Conservation (phyloP, 2,329 filamentous ascomycete genomes). For the Epichloe coenophiala region DNA sequence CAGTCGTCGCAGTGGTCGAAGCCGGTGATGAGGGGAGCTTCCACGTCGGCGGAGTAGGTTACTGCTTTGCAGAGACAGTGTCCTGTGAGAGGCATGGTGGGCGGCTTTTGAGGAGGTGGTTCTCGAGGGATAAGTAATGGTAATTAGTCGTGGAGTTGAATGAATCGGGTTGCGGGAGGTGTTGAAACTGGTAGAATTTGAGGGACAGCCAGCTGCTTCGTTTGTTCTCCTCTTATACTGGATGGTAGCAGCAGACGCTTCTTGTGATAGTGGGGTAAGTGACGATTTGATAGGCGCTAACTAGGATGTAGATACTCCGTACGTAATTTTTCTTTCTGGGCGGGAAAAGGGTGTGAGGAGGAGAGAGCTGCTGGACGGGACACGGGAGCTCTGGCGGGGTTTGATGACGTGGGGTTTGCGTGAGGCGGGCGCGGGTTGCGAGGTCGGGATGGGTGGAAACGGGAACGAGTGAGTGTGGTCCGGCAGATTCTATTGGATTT, state of each 20-base stretch:
- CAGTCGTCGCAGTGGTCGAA: constrained; percentile 65
- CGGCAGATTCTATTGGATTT: too few species aligned
- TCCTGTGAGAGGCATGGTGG: constrained; percentile 50
- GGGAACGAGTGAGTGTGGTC: not conserved
- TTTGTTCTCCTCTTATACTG: constrained; percentile 1
- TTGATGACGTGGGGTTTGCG: constrained; percentile 13
- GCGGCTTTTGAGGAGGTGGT: not conserved
- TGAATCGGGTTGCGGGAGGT: not conserved
- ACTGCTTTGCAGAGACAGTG: constrained; percentile 61
- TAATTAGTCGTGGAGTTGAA: not conserved
- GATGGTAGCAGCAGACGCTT: not conserved
- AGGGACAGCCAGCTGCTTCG: constrained; percentile 2
- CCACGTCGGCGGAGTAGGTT: constrained; percentile 49
- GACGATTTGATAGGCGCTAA: constrained; percentile 1
- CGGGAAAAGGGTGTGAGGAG: not conserved
- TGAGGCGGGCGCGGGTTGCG: too few species aligned
- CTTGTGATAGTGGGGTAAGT: constrained; percentile 13
- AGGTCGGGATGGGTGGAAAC: not conserved
- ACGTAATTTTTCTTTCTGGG: too few species aligned
- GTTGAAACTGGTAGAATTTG: not conserved
- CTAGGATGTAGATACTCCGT: not conserved
- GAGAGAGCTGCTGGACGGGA: not conserved
- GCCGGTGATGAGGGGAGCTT: constrained; percentile 39
- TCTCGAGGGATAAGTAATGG: too few species aligned
- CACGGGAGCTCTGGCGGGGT: constrained; percentile 12